Base-by-base conservation (phyloP, 1,284 basidiomycete genomes). In the Microbotryum silenes-acaulis region DNA sequence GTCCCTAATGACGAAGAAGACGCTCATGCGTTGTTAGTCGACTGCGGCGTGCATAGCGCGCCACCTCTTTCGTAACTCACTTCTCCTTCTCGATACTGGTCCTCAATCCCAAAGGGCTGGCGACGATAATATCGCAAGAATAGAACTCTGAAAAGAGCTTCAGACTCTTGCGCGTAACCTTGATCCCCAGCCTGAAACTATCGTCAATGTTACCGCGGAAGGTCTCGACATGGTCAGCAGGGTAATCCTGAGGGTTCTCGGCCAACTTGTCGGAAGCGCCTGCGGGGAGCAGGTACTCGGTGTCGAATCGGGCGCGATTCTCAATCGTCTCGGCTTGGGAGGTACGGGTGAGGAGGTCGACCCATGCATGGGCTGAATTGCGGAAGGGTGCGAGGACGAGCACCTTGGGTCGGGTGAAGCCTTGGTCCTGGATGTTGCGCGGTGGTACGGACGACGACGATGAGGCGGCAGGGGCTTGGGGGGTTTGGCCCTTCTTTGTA, bases 141-240 rank as follows among this genome's bases (percentile, higher is more conserved):
- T 90, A 97, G 77, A 89, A 97, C 70, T 86, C 89, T 25, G 89
- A 82, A 77, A 86, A 97, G 74, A 91, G 79, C 75, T 89, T 91
- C 53, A 92, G 80, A 59, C 82, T 88, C 78, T 96, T 97, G 72
- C 86, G 81, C 3, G 91, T 97, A 69, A 98, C 76, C 77, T 97
- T 97, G 71, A 97, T 78, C 0, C 94, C 94, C 31, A 97, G 79
- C 68, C 89, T 80, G 77, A 98, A 98, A 71, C 85, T 91, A 76
- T 99, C 96, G 74, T 98, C 96, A 52, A 92, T 83, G 75, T 99
- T 99, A n/a, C 96, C 96, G 66, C 83, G 83, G 79, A 98, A 97
- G 62, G 85, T 96, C 71, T 90, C 89, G 18, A 94, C 82, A 74
- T 98, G 96, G 72, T 98, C 96, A 10, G 75, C 74, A 0, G 96